These are phyloP conservation scores for Ceratocystis cacaofunesta DNA, from an alignment of 2,329 filamentous ascomycete genomes.

Conservation along the genomic window DNA sequence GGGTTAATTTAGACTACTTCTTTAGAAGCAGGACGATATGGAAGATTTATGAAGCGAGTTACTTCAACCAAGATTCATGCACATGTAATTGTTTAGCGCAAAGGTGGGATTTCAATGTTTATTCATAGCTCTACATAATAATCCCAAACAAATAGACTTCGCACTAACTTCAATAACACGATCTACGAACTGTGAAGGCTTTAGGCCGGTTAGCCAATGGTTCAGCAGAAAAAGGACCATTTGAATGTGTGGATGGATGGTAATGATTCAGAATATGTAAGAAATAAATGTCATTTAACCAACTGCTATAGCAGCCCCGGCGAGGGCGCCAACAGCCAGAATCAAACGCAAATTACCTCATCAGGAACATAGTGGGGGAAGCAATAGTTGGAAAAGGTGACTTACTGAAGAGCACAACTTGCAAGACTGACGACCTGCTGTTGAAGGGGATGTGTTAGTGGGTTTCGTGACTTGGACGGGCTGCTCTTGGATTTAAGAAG, in stretches of 20 bases:
- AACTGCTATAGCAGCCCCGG: constrained; percentile 72
- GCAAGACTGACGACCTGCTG: not conserved
- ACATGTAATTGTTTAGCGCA: too few relatives aligned
- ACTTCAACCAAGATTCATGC: too few relatives aligned
- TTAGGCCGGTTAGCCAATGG: not conserved
- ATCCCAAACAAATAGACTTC: too few relatives aligned
- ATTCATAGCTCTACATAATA: too few relatives aligned
- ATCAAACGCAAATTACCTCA: constrained; percentile 99
- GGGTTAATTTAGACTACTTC: not conserved
- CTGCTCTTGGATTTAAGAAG: not conserved
- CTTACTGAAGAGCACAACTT: constrained; percentile 16
- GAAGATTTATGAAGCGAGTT: too few relatives aligned
- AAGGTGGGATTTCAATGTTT: too few relatives aligned
- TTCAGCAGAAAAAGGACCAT: not conserved
- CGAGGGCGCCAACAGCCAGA: constrained; percentile 66
- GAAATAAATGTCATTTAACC: constrained; percentile 77
- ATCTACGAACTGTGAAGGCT: not conserved
- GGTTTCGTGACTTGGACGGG: not conserved
- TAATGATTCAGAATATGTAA: constrained; percentile 95
- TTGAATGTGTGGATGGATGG: not conserved
- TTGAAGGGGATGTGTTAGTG: too few relatives aligned
- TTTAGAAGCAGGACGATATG: not conserved
- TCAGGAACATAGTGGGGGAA: constrained; percentile 39
- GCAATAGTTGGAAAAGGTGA: constrained; percentile 18
- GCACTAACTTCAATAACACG: not conserved